Evolutionary conservation across 2,329 filamentous ascomycete species (phyloP), one percentile per base, ranked within the genome.

Genomic region (Colletotrichum orbiculare): DNA sequence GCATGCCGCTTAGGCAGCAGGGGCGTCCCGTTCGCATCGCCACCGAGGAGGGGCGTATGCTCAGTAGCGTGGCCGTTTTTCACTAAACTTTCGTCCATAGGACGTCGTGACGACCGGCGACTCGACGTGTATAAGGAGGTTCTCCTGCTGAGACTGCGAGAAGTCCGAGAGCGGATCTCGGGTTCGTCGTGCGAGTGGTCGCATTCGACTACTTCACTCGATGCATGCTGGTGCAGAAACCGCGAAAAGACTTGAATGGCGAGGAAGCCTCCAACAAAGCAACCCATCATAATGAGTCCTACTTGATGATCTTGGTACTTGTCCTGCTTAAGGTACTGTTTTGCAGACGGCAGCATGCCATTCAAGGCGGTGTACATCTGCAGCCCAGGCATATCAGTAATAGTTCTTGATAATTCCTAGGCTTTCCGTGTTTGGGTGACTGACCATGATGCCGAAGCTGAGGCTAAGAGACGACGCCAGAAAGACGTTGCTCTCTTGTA

Each of bases 391-490:
- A 43, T 12, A 25, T 65, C 48, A 62, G 58, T 39, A 50, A 10
- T 39, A 2, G 38, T 41, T 46, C 34, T 33, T 25, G 12, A 34
- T 2, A 17, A 9, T 38, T 8, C 42, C 43, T n/a, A 25, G 37
- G 6, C 11, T 47, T 7, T 49, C 13, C 17, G 10, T 10, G 41
- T 13, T 7, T 35, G 8, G 15, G 10, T 50, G 35, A 74, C 87
- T 69, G 77, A 97, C 94, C 94, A 99, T 97, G 49, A 98, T 94
- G 47, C 96, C 95, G 70, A 97, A 97, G 75, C 94, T 97, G 69
- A 99, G 80, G 77, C 94, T 97, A 66, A 98, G 80, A 0, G 95
- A 97, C 25, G 89, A 89, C 1, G 94, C 94, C 5, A 97, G 84
- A 75, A 99, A 99, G 25, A 83, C 83, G 80, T 92, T 95, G 79